Base-by-base conservation (phyloP, 2,329 filamentous ascomycete genomes). In the Fusarium oligoseptatum region DNA sequence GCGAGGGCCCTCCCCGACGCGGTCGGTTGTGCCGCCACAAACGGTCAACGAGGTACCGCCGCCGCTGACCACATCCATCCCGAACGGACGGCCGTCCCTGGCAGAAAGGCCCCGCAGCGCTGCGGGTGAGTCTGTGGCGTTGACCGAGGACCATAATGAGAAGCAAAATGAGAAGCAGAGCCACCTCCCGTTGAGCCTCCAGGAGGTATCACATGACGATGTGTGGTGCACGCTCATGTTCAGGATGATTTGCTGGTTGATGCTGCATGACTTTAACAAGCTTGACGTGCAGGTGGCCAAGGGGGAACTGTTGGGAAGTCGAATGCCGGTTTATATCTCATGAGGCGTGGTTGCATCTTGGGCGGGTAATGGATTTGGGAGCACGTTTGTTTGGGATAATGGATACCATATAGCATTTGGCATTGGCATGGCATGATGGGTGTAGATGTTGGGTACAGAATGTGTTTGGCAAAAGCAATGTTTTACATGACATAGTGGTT, bases 161-260 rank as follows among this genome's bases (percentile, higher is more conserved):
- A 64, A 56, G 57, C 64, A 43, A 12, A 68, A 34, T 10, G 45
- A 37, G 3, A 64, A 56, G 57, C 64, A 43, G 15, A 68, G 48
- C 6, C 52, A 66, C 7, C 60, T 61, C 10, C 60, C 74, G 12
- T 72, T 82, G 41, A 75, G 77, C 10, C 64, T 76, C 3, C 67
- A 79, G 60, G 64, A 70, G 6, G 79, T 78, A 14, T 78, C 78
- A n/a, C 79, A 82, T 50, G 82, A 84, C 50, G 83, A 85, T 9
- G 84, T 89, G n/a, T 90, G 88, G 88, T 88, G 87, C 73, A 86
- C 85, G 9, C 80, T 90, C 20, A 83, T 90, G 5, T 88, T 90
- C 71, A 81, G 88, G 29, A 90, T 90, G 88, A 82, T 90, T 27
- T 90, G 88, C 77, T 90, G 88, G 89, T 79, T 90, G 62, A 83